Conservation (phyloP, 306 rosid species). For the Bauhinia variegata region DNA sequence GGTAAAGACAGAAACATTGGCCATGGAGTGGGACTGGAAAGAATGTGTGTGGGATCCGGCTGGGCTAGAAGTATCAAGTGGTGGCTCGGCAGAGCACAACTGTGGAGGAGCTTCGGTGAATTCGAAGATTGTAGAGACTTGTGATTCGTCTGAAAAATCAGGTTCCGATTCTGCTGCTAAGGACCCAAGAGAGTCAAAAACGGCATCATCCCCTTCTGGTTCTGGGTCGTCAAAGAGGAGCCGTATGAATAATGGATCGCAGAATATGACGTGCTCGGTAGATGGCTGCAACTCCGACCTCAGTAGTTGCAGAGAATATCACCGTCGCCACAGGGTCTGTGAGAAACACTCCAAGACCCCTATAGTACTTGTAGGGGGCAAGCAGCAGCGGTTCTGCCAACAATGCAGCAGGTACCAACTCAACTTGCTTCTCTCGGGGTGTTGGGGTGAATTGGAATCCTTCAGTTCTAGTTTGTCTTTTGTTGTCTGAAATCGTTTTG, state of each 20-base stretch:
- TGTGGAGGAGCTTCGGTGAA: slow-evolving; percentile 43
- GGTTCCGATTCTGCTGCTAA: not conserved
- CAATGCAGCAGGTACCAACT: slow-evolving; percentile 84
- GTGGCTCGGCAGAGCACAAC: slow-evolving; percentile 24
- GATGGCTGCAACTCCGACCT: slow-evolving; percentile 83
- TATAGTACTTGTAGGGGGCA: slow-evolving; percentile 64
- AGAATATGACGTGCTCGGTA: slow-evolving; percentile 64
- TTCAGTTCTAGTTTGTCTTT: slow-evolving; percentile 14
- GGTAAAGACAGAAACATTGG: slow-evolving; percentile 28
- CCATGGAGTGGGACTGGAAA: slow-evolving; percentile 88
- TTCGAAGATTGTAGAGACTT: slow-evolving; percentile 49
- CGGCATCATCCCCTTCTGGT: slow-evolving; percentile 38
- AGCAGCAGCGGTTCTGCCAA: slow-evolving; percentile 87
- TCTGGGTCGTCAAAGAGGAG: slow-evolving; percentile 57
- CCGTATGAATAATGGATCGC: slow-evolving; percentile 51
- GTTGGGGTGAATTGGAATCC: slow-evolving; percentile 12
- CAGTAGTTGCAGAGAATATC: slow-evolving; percentile 82
- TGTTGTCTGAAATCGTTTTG: slow-evolving; percentile 33
- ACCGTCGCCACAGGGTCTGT: slow-evolving; percentile 80
- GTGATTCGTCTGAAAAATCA: slow-evolving; percentile 41
- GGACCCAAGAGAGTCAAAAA: slow-evolving; percentile 11
- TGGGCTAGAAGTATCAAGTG: slow-evolving; percentile 45
- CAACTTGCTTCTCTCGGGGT: slow-evolving; percentile 8
- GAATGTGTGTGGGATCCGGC: slow-evolving; percentile 68
- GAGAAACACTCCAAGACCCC: slow-evolving; percentile 85